Conservation (phyloP, 2,329 filamentous ascomycete genomes). For the Diaporthe helianthi region DNA sequence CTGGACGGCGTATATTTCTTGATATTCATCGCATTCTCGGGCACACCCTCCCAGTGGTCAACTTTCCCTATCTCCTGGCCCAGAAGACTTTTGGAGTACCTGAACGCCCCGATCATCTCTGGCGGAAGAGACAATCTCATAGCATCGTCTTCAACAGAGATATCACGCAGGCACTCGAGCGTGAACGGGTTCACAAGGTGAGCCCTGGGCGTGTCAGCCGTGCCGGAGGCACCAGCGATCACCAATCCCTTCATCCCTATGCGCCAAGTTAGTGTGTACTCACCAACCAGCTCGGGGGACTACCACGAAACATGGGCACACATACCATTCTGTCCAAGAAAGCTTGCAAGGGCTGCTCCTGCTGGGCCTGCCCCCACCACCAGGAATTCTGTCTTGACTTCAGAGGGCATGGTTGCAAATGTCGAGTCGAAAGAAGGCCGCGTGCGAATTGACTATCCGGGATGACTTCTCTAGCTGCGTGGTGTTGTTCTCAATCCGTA, state of each 20-base stretch:
- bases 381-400: constrained; percentile 34
- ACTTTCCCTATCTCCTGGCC: constrained; percentile 48
- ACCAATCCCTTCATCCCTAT: constrained; percentile 29
- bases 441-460: not conserved
- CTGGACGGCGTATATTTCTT: constrained; percentile 47
- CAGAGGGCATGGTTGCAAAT: constrained; percentile 6
- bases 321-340: constrained; percentile 32
- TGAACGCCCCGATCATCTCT: constrained; percentile 45
- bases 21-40: constrained; percentile 43
- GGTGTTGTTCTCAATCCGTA: too few species aligned
- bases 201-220: constrained; percentile 30
- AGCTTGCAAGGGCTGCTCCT: constrained; percentile 28
- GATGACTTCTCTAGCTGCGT: not conserved
- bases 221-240: constrained; percentile 15
- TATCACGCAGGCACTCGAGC: constrained; percentile 49
- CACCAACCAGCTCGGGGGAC: not conserved
- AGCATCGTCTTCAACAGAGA: constrained; percentile 45
- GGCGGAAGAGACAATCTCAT: constrained; percentile 41
- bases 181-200: constrained; percentile 33
- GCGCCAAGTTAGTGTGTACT: not conserved
- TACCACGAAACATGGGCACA: not conserved
- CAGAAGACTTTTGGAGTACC: constrained; percentile 48
- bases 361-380: constrained; percentile 29
- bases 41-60: constrained; percentile 50
- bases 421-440: too few species aligned